These are phyloP conservation scores for Syncephalis fuscata DNA, from an alignment of 371 early-diverging fungal species.

Conservation along the genomic window DNA sequence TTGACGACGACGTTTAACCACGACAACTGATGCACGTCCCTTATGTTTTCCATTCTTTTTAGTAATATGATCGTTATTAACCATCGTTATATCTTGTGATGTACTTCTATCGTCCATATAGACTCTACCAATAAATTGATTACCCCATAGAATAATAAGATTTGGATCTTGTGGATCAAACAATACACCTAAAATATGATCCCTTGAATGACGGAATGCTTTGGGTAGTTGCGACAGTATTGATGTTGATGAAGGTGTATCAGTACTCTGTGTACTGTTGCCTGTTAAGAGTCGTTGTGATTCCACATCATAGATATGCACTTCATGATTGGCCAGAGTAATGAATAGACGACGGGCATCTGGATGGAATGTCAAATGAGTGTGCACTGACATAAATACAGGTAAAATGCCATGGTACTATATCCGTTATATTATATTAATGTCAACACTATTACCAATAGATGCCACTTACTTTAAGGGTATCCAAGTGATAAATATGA, in stretches of 20 bases:
- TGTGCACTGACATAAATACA: slow-evolving; percentile 37
- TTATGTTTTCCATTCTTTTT: slow-evolving; percentile 21
- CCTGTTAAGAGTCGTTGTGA: slow-evolving; percentile 21
- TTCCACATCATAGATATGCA: slow-evolving; percentile 65
- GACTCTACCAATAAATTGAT: slow-evolving; percentile 48
- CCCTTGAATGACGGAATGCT: slow-evolving; percentile 34
- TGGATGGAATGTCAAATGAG: slow-evolving; percentile 55
- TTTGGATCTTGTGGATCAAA: slow-evolving; percentile 44
- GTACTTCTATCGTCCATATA: slow-evolving; percentile 37
- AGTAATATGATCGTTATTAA: slow-evolving; percentile 33
- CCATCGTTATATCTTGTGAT: slow-evolving; percentile 21
- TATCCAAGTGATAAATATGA: slow-evolving; percentile 59
- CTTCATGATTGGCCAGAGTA: slow-evolving; percentile 45
- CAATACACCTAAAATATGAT: slow-evolving; percentile 54
- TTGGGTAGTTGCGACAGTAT: slow-evolving; percentile 21
- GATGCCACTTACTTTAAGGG: slow-evolving; percentile 30
- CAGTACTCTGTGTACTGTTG: too few relatives aligned
- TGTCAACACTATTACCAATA: background rate
- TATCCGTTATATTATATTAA: background rate
- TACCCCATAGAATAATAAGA: slow-evolving; percentile 49
- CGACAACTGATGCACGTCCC: too few relatives aligned
- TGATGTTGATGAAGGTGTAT: slow-evolving; percentile 66
- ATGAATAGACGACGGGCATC: slow-evolving; percentile 41
- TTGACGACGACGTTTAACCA: background rate
- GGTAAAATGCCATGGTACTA: slow-evolving; percentile 54